Percentiles rank a stretch among this genome's conserved stretches.
Evolutionary conservation across 1,284 basidiomycete genomes (phyloP).

Genomic region (Rhodotorula glutinis): DNA sequence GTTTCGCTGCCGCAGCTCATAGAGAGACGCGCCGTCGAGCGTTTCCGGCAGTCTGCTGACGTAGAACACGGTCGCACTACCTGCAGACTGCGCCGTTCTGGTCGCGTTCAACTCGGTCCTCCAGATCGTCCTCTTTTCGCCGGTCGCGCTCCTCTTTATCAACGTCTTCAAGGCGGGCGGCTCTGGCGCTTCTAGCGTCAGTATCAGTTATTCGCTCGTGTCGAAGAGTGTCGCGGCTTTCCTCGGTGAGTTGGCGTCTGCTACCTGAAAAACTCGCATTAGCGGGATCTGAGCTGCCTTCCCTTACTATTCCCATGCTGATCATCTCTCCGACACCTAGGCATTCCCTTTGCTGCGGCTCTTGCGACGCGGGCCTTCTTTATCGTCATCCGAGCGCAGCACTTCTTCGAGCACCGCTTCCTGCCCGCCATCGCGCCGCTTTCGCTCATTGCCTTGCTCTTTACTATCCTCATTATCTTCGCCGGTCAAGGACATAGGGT

Average conservation of each 20-base stretch:
- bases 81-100: conserved; percentile 60
- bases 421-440: conserved; percentile 56
- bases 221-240: conserved; percentile 52
- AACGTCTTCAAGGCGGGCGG: conserved; percentile 62
- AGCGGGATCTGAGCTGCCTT: no score
- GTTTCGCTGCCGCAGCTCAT: no score
- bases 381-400: conserved; percentile 53
- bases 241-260: conserved; percentile 24
- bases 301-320: no score
- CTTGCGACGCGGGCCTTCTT: conserved; percentile 64
- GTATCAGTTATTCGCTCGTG: conserved; percentile 63
- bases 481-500: conserved; percentile 57
- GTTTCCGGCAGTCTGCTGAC: no score
- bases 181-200: conserved; percentile 48
- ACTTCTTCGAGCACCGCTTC: conserved; percentile 59
- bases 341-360: conserved; percentile 66
- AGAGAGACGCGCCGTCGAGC: no score
- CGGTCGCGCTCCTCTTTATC: conserved; percentile 71
- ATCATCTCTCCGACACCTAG: conserved; percentile 39
- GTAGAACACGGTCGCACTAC: no score
- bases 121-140: conserved; percentile 72
- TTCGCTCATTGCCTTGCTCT: conserved; percentile 70
- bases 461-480: conserved; percentile 56
- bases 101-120: conserved; percentile 57
- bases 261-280: no score